Percentiles rank a stretch among this genome's conserved stretches.
phyloP scores from a whole-genome alignment of 2,329 filamentous ascomycete species.

The Microcyclosporella mali region DNA sequence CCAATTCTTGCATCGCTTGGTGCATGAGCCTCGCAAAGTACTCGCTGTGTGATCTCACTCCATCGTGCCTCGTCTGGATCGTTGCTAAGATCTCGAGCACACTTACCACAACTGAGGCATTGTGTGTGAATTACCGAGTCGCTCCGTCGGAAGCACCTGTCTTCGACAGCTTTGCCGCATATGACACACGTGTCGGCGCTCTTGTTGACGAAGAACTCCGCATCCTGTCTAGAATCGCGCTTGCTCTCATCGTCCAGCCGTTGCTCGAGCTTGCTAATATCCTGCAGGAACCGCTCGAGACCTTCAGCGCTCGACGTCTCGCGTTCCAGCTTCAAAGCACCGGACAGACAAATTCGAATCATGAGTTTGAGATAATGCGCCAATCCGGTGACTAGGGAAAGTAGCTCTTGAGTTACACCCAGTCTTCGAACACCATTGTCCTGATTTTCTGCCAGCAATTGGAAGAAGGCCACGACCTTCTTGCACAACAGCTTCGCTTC shows the following conservation, averaged over 20 bases:
- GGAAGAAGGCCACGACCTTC: conserved; percentile 98
- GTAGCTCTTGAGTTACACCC: conserved; percentile 92
- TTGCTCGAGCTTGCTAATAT: conserved; percentile 75
- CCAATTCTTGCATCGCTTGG: conserved; percentile 49
- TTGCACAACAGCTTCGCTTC: conserved; percentile 99
- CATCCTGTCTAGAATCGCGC: conserved; percentile 37
- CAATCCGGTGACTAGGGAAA: conserved; percentile 92
- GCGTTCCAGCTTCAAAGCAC: conserved; percentile 81
- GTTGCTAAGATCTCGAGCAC: conserved; percentile 65
- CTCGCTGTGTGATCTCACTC: conserved; percentile 59
- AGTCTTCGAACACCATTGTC: conserved; percentile 84
- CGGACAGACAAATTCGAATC: conserved; percentile 93
- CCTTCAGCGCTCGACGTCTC: conserved; percentile 70
- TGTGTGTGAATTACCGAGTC: conserved; percentile 76
- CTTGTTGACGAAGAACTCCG: conserved; percentile 39
- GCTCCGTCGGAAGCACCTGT: conserved; percentile 74
- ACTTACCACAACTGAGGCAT: conserved; percentile 67
- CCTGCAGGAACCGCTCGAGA: conserved; percentile 74
- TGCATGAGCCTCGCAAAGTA: conserved; percentile 56
- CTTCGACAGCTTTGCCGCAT: conserved; percentile 85
- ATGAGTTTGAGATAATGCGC: conserved; percentile 96
- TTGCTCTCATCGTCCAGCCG: conserved; percentile 64
- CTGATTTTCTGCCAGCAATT: conserved; percentile 86
- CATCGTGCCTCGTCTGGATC: conserved; percentile 64
- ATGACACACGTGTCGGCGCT: conserved; percentile 68